Conservation (phyloP, 495 filamentous ascomycete genomes). For the Neurospora sp. region DNA sequence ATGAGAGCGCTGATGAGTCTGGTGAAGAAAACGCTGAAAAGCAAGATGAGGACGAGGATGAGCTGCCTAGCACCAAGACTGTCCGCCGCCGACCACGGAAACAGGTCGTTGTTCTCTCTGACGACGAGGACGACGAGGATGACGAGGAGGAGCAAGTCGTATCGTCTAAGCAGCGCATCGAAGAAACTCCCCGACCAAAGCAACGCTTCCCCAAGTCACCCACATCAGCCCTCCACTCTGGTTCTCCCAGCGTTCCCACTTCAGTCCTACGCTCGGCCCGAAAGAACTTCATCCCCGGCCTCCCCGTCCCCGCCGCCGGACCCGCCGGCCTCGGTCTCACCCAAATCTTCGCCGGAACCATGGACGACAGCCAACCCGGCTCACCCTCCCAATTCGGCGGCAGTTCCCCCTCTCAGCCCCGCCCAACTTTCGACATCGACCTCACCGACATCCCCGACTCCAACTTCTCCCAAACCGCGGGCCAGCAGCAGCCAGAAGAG, state of each 20-base stretch:
- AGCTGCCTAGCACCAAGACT: slow-evolving; percentile 24
- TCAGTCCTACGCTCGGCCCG: slow-evolving; percentile 47
- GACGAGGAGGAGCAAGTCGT: slow-evolving; percentile 34
- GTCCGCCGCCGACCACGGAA: slow-evolving; percentile 30
- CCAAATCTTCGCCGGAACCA: slow-evolving; percentile 86
- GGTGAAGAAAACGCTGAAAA: slow-evolving; percentile 31
- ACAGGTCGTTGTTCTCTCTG: slow-evolving; percentile 38
- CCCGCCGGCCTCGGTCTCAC: slow-evolving; percentile 65
- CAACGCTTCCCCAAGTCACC: slow-evolving; percentile 25
- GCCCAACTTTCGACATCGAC: slow-evolving; percentile 24
- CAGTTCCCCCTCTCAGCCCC: slow-evolving; percentile 25
- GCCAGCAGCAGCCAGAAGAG: slow-evolving; percentile 22
- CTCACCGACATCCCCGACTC: slow-evolving; percentile 31
- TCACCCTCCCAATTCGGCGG: slow-evolving; percentile 6
- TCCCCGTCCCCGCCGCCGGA: slow-evolving; percentile 39
- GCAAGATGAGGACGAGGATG: slow-evolving; percentile 30
- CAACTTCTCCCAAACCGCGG: slow-evolving; percentile 36
- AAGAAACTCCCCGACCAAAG: slow-evolving; percentile 36
- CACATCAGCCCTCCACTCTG: slow-evolving; percentile 13
- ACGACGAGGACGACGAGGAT: slow-evolving; percentile 43
- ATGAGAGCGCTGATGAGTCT: slow-evolving; percentile 29
- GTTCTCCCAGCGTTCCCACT: slow-evolving; percentile 37
- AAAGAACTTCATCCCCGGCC: slow-evolving; percentile 49
- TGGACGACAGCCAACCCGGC: slow-evolving; percentile 52
- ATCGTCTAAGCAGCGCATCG: slow-evolving; percentile 33